A percentile compares a stretch with the other conserved stretches of the same genome.
These are phyloP conservation scores for Paxillus involutus DNA, from an alignment of 768 basidiomycete genomes.

Conservation along the genomic window DNA sequence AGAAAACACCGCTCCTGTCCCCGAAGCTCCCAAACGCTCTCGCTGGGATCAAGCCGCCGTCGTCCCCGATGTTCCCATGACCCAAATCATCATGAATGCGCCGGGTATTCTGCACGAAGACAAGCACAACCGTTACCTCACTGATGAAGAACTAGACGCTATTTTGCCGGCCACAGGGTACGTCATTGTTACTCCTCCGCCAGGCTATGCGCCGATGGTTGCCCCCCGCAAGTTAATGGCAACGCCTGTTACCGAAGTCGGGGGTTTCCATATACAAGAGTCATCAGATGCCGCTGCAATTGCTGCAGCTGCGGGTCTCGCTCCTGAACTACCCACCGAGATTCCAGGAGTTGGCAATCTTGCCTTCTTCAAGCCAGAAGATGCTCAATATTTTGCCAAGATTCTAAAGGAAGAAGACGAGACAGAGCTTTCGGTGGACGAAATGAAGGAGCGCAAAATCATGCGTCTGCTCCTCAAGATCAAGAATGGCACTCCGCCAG, in stretches of 20 bases:
- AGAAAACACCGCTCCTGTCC: conserved; percentile 46
- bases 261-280: conserved; percentile 97
- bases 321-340: conserved; percentile 92
- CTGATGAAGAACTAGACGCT: conserved; percentile 93
- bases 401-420: conserved; percentile 96
- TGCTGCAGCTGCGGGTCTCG: conserved; percentile 89
- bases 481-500: conserved; percentile 98
- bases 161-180: conserved; percentile 88
- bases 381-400: conserved; percentile 97
- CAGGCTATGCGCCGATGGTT: conserved; percentile 84
- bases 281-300: conserved; percentile 87
- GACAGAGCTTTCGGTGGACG: conserved; percentile 87
- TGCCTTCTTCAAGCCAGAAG: conserved; percentile 98
- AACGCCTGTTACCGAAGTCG: conserved; percentile 52
- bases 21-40: conserved; percentile 83
- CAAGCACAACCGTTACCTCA: conserved; percentile 93
- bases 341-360: conserved; percentile 97
- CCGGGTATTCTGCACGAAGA: conserved; percentile 85
- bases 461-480: conserved; percentile 98
- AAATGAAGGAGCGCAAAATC: conserved; percentile 99
- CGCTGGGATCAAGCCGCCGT: conserved; percentile 97
- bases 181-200: conserved; percentile 88
- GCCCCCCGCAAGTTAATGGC: conserved; percentile 64
- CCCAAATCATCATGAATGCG: conserved; percentile 85
- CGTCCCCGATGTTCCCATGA: conserved; percentile 66